phyloP scores from a whole-genome alignment of 2,329 filamentous ascomycete species.

The Colletotrichum tamarilloi region DNA sequence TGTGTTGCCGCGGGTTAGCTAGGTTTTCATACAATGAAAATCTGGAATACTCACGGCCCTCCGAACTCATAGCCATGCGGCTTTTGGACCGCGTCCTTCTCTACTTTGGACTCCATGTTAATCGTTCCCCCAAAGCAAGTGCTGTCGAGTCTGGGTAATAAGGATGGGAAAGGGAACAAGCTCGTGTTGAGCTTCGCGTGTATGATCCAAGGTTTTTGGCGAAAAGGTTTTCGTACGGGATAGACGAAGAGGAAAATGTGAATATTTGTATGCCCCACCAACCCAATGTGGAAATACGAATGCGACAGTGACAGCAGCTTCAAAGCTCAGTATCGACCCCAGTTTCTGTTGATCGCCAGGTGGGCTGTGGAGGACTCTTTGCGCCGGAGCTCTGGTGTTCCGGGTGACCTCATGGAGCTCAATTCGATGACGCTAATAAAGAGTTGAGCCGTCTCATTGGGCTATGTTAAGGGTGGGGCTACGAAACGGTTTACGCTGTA shows the following conservation, averaged over 20 bases:
- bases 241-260: background rate
- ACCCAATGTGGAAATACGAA: background rate
- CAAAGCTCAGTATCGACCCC: background rate
- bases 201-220: background rate
- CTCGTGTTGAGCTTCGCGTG: background rate
- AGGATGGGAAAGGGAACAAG: background rate
- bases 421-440: slow-evolving; percentile 31
- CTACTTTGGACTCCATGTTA: slow-evolving; percentile 47
- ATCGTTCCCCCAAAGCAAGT: background rate
- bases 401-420: slow-evolving; percentile 42
- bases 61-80: slow-evolving; percentile 63
- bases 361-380: background rate
- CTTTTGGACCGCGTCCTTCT: slow-evolving; percentile 41
- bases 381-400: slow-evolving; percentile 39
- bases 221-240: background rate
- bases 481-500: background rate
- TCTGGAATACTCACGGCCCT: slow-evolving; percentile 56
- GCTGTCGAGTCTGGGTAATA: background rate
- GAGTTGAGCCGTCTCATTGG: slow-evolving; percentile 5
- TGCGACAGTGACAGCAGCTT: background rate
- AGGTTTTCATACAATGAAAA: background rate
- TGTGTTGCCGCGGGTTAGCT: slow-evolving; percentile 1
- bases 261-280: background rate
- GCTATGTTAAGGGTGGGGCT: background rate
- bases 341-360: background rate